Conservation (phyloP, 129 eudicot species). For the Flaveria linearis region DNA sequence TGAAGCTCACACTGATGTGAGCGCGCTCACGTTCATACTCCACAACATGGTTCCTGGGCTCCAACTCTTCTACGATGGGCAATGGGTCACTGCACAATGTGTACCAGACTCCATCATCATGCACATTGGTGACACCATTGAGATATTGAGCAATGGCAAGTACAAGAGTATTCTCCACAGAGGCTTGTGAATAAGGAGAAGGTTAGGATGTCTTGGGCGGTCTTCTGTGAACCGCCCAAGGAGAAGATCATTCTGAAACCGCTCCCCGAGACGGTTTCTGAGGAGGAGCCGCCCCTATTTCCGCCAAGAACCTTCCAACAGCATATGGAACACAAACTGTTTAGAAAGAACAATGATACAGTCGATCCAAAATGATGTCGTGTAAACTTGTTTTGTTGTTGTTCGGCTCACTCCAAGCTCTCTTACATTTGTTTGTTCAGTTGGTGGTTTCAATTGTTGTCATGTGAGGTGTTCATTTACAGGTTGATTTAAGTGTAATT, state of each 20-base stretch:
- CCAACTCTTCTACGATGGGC: conserved; percentile 64
- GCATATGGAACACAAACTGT: conserved; percentile 76
- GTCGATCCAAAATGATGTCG: conserved; percentile 18
- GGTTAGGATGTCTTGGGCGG: conserved; percentile 95
- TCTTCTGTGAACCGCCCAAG: conserved; percentile 91
- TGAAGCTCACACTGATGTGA: conserved; percentile 91
- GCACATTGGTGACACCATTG: conserved; percentile 91
- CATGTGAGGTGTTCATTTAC: not conserved
- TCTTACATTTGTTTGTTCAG: not conserved
- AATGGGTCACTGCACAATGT: conserved; percentile 93
- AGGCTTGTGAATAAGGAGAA: conserved; percentile 88
- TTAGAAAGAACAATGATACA: conserved; percentile 51
- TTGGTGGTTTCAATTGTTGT: not conserved
- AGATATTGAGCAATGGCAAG: conserved; percentile 90
- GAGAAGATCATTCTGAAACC: conserved; percentile 85
- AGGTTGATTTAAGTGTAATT: conserved; percentile 2
- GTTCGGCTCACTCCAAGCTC: not conserved
- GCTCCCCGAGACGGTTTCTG: conserved; percentile 70
- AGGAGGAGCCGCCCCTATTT: conserved; percentile 65
- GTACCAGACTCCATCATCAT: conserved; percentile 80
- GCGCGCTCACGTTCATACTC: conserved; percentile 91
- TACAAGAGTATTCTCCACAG: conserved; percentile 92
- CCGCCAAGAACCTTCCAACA: conserved; percentile 88
- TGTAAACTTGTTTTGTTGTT: conserved; percentile 14
- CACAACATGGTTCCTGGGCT: conserved; percentile 98